Percentiles rank a stretch among this genome's conserved stretches.
phyloP scores from a whole-genome alignment of 2,329 filamentous ascomycete species.

The Claviceps fusiformis region DNA sequence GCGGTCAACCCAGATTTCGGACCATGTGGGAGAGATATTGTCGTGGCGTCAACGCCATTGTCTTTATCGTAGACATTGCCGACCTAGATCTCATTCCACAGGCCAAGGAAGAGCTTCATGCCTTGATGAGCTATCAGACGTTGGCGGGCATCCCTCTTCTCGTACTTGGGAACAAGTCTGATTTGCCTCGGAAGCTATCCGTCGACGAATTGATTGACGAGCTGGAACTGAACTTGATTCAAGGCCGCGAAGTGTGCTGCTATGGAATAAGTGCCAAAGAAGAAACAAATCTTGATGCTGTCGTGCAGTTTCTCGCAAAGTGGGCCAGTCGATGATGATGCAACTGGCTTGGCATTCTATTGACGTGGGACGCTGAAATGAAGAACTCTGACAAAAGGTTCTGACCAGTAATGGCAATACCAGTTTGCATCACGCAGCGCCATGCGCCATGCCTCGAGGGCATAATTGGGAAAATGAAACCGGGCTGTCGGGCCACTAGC shows the following conservation, averaged over 20 bases:
- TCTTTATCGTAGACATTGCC: conserved; percentile 96
- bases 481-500: neutral
- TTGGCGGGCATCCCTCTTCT: conserved; percentile 83
- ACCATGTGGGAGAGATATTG: conserved; percentile 99
- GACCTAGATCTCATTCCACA: conserved; percentile 68
- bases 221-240: conserved; percentile 78
- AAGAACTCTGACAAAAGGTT: conserved; percentile 2
- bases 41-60: conserved; percentile 90
- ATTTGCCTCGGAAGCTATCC: conserved; percentile 77
- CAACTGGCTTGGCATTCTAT: neutral
- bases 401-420: conserved; percentile 6
- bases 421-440: conserved; percentile 1
- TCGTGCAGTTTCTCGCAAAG: conserved; percentile 91
- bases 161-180: conserved; percentile 94
- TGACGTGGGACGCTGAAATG: conserved; percentile 1
- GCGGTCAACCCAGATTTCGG: conserved; percentile 90
- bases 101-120: conserved; percentile 84
- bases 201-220: conserved; percentile 94
- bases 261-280: conserved; percentile 98
- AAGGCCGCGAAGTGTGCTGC: conserved; percentile 88
- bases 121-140: conserved; percentile 70
- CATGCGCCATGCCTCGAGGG: neutral
- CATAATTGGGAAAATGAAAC: neutral
- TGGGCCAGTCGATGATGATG: conserved; percentile 56
- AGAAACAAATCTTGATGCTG: conserved; percentile 95